These are phyloP conservation scores for Russula virescens DNA, from an alignment of 768 basidiomycete genomes.

Conservation along the genomic window DNA sequence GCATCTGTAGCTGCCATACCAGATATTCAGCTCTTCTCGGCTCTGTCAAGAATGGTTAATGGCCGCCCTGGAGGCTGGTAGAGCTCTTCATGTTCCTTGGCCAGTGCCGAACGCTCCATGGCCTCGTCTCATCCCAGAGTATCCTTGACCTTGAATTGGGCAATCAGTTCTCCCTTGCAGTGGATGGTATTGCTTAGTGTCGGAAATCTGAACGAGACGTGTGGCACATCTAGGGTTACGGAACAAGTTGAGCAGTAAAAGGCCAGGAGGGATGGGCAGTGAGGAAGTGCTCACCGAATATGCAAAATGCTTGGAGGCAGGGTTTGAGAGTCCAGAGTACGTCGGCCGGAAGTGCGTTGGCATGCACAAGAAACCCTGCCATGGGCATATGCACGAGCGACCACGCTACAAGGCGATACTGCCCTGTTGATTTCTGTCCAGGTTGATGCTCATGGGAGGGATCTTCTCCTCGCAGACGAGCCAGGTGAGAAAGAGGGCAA, in stretches of 20 bases:
- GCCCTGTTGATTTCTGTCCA: no score
- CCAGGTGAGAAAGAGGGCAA: constrained; percentile 23
- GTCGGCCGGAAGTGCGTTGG: no score
- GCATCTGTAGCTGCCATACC: constrained; percentile 85
- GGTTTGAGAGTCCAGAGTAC: no score
- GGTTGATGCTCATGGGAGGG: constrained; percentile 9
- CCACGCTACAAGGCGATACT: no score
- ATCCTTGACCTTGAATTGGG: constrained; percentile 73
- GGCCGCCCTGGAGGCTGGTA: constrained; percentile 25
- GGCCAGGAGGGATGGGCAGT: no score
- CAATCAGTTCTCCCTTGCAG: constrained; percentile 75
- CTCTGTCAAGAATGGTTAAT: constrained; percentile 35
- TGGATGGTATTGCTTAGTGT: no score
- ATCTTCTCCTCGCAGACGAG: constrained; percentile 14
- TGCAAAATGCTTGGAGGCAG: no score
- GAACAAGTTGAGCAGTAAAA: no score
- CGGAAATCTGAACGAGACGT: constrained; percentile 35
- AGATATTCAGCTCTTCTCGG: constrained; percentile 60
- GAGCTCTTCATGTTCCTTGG: constrained; percentile 29
- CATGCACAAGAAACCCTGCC: no score
- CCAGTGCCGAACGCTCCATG: constrained; percentile 37
- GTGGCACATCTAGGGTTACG: no score
- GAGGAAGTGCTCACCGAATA: no score
- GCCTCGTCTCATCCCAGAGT: constrained; percentile 85
- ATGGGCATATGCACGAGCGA: no score